phyloP scores from a whole-genome alignment of 257 asterid genomes.

The Solanum corneliomulleri region DNA sequence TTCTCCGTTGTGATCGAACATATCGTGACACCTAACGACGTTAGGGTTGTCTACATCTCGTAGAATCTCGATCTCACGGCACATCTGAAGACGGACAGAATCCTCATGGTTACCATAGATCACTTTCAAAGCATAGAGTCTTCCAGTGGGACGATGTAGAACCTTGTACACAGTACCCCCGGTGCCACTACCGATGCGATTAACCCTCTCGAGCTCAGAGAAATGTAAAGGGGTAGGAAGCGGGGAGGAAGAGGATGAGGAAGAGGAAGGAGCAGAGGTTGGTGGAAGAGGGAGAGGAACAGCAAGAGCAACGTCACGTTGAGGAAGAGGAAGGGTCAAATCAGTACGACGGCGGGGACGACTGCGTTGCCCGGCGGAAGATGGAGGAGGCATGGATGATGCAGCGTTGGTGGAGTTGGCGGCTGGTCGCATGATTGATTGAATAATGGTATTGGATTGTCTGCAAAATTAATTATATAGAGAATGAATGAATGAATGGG shows the following conservation, averaged over 20 bases:
- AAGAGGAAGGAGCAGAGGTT: conserved; percentile 5
- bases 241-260: conserved; percentile 11
- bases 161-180: conserved; percentile 95
- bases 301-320: conserved; percentile 53
- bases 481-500: neutral
- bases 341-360: conserved; percentile 32
- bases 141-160: conserved; percentile 61
- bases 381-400: neutral
- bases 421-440: conserved; percentile 35
- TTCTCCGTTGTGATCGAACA: conserved; percentile 72
- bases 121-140: conserved; percentile 60
- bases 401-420: neutral
- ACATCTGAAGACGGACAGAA: conserved; percentile 60
- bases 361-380: neutral
- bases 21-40: conserved; percentile 65
- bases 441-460: neutral
- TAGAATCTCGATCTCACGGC: conserved; percentile 89
- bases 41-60: conserved; percentile 73
- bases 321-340: conserved; percentile 77
- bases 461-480: too few relatives aligned
- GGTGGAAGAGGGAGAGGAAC: conserved; percentile 74
- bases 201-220: conserved; percentile 65
- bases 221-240: conserved; percentile 23
- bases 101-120: conserved; percentile 83
- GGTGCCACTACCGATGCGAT: conserved; percentile 82